phyloP scores from a whole-genome alignment of 495 filamentous ascomycete genomes.

The Podospora sp. region DNA sequence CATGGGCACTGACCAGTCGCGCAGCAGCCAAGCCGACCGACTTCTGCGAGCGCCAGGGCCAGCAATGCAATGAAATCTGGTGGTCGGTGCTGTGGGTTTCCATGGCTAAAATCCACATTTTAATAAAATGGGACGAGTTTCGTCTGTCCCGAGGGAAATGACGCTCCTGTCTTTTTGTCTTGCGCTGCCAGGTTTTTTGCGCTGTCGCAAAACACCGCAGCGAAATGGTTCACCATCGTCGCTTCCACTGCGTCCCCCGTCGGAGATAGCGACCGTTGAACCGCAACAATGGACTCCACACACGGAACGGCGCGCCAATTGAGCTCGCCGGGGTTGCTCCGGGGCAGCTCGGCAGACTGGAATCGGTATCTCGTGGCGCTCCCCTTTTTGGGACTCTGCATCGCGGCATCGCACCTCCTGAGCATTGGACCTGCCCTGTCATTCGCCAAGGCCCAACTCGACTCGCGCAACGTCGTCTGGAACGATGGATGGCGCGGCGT shows the following conservation, averaged over 20 bases:
- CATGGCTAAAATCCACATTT: not conserved
- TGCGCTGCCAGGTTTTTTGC: not conserved
- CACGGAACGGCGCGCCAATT: not conserved
- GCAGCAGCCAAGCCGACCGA: not conserved
- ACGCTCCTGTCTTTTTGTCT: not conserved
- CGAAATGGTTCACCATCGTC: not conserved
- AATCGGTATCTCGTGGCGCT: constrained; percentile 3
- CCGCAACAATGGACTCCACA: not conserved
- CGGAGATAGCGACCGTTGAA: not conserved
- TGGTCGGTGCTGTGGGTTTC: not conserved
- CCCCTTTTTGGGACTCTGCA: constrained; percentile 9
- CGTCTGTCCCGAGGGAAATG: not conserved
- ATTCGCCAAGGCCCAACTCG: constrained; percentile 2
- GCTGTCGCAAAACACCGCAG: not conserved
- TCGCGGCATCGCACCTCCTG: constrained; percentile 9
- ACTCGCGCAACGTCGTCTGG: constrained; percentile 15
- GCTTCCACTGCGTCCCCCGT: not conserved
- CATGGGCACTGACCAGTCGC: constrained; percentile 5
- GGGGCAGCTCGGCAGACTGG: not conserved
- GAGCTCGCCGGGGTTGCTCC: not conserved
- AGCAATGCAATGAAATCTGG: not conserved
- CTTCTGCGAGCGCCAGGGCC: not conserved
- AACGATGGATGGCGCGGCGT: not conserved
- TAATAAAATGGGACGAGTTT: not conserved
- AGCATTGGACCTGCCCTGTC: not conserved